These are phyloP conservation scores for Candida michaelii DNA, from an alignment of 805 yeast species.

Conservation along the genomic window DNA sequence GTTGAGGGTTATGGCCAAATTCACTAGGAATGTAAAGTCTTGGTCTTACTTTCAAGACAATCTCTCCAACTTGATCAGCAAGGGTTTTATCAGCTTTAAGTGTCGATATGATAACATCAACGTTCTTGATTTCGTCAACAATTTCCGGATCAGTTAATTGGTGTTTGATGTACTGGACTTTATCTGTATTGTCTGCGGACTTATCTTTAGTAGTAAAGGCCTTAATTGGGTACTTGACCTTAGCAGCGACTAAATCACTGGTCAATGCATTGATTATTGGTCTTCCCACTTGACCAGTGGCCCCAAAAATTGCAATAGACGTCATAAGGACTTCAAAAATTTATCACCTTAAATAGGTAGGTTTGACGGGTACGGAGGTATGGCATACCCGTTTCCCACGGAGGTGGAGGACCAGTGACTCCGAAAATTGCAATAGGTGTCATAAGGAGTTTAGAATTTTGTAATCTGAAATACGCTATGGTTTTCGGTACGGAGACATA, in stretches of 20 bases:
- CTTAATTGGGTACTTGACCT: constrained; percentile 47
- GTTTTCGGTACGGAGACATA: not conserved
- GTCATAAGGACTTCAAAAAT: constrained; percentile 11
- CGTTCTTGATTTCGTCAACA: constrained; percentile 41
- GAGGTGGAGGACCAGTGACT: constrained; percentile 47
- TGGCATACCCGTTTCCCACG: too few species aligned
- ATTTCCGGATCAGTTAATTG: constrained; percentile 25
- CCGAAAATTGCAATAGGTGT: constrained; percentile 53
- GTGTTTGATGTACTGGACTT: constrained; percentile 40
- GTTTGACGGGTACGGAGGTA: too few species aligned
- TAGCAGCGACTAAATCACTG: constrained; percentile 32
- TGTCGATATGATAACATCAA: constrained; percentile 49
- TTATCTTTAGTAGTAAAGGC: constrained; percentile 48
- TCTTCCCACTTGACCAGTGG: constrained; percentile 54
- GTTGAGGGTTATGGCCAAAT: constrained; percentile 50
- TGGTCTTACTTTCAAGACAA: constrained; percentile 43
- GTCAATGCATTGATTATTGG: constrained; percentile 48
- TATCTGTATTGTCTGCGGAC: constrained; percentile 26
- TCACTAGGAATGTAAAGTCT: constrained; percentile 60
- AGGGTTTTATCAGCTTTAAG: constrained; percentile 13
- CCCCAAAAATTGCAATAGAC: constrained; percentile 53
- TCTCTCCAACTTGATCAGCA: constrained; percentile 24
- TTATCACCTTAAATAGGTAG: too few species aligned
- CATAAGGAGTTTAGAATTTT: constrained; percentile 7
- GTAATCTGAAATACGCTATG: too few species aligned